Evolutionary conservation across 139 green algal genomes (phyloP), one percentile per base, ranked within the genome.

Genomic region (Tetradesmus lagerheimii): DNA sequence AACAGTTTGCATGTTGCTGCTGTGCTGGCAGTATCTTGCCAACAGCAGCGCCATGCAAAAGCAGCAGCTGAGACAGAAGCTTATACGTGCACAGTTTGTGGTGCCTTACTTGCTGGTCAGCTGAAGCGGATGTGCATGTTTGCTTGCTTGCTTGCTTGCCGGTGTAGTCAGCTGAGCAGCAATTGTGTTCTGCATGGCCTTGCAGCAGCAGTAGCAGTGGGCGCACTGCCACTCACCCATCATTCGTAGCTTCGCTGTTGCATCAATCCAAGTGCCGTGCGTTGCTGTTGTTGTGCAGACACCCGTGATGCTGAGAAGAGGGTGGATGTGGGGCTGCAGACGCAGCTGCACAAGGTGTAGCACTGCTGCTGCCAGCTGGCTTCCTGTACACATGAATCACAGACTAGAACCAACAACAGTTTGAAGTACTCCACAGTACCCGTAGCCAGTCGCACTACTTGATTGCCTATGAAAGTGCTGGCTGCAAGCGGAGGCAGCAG

Each of bases 251-350:
- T 62, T 20, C 47, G 47, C 47, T 18, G 15, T 31, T n/a, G 35
- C 35, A n/a, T n/a, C 18, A 14, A 16, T 8, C 12, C 18, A 3
- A 25, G 15, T 87, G 82, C 20, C 34, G 50, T 41, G 37, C 53
- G 3, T 37, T 57, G 20, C 20, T 35, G 2, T 1, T 37, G 47
- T 3, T 18, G 5, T 37, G 75, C 75, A 80, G 79, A 79, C 20
- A 38, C 67, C 31, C 31, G 27, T 12, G n/a, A 12, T 47, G 34
- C 57, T 71, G 57, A 5, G 3, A 71, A 23, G 57, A 71, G 41
- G 12, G n/a, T 43, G 1, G 88, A 88, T 43, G 64, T 88, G 16
- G 89, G 89, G 14, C 83, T 92, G 25, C 89, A 92, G 41, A 92
- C 89, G 1, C 89, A 92, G 50, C 71, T 92, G 2, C 89, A 88